phyloP scores from a whole-genome alignment of 805 yeast species.

The Kluyveromyces lactis region DNA sequence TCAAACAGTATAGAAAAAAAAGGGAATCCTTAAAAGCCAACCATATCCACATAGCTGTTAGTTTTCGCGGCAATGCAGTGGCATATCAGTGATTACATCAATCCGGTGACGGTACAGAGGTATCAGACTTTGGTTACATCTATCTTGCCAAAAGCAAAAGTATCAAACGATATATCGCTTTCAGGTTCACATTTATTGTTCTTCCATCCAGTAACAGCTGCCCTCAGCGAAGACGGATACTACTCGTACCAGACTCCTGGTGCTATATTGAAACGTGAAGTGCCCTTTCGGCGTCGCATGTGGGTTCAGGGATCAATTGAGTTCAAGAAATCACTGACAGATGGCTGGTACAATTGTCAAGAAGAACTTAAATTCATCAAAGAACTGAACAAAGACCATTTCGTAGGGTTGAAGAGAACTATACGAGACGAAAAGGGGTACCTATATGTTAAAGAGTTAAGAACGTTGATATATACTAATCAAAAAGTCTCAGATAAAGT shows the following conservation, averaged over 20 bases:
- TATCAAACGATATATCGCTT: too few species aligned
- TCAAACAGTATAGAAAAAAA: too few species aligned
- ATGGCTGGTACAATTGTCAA: constrained; percentile 37
- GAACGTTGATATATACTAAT: constrained; percentile 58
- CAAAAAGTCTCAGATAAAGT: constrained; percentile 14
- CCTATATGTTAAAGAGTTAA: constrained; percentile 38
- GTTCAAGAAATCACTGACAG: constrained; percentile 30
- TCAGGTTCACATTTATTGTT: constrained; percentile 45
- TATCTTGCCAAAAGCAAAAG: background rate
- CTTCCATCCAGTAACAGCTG: constrained; percentile 47
- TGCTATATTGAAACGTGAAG: constrained; percentile 10
- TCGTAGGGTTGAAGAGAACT: constrained; percentile 49
- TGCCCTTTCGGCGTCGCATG: constrained; percentile 49
- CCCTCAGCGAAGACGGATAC: constrained; percentile 67
- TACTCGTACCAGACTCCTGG: constrained; percentile 69
- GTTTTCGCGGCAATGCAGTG: too few species aligned
- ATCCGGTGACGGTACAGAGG: background rate
- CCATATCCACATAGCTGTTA: too few species aligned
- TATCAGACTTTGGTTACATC: background rate
- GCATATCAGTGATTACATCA: background rate
- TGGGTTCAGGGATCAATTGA: constrained; percentile 70
- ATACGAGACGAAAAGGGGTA: constrained; percentile 27
- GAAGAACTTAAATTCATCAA: constrained; percentile 45
- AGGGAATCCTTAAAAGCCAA: too few species aligned
- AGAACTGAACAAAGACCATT: constrained; percentile 29